Base-by-base conservation (phyloP, 2,329 filamentous ascomycete species). In the Diplodia seriata region DNA sequence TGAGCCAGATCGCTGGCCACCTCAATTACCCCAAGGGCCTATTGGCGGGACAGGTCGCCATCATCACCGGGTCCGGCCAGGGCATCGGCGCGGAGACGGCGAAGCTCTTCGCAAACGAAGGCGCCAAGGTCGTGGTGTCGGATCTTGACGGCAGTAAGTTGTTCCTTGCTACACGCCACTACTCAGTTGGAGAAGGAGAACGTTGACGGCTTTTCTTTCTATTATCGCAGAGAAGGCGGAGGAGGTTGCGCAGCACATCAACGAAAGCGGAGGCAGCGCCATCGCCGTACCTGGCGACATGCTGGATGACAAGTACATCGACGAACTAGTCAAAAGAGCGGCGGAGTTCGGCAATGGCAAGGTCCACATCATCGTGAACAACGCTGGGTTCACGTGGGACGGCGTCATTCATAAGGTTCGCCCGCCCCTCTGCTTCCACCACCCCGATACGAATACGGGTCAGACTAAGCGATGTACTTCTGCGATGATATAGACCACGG, bases 371-470 rank as follows among this genome's bases (percentile, higher is more conserved):
- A 90, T 97, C 68, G 91, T 97, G 69, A 96, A 97, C 81, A 97
- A 97, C 77, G 93, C 93, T 0, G 93, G 92, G 51, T 96, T 92
- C 81, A 97, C 93, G 0, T 97, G 93, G 92, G 93, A 97, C 78
- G 93, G 90, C 7, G 92, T 96, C 49, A 93, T 96, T 72, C 92
- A 96, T 84, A 96, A 95, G 81, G 67, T 69, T 12, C 11, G 57
- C 9, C 8, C 11, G 2, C n/a, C 18, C 18, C 18, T 55, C 55
- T 40, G 36, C 43, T 49, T 11, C 20, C 26, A 29, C 26, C 33
- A 20, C 49, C 36, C 49, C 36, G 56, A 18, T 61, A n/a, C 15
- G 4, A 23, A 47, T 20, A 20, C 18, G n/a, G 43, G 18, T 47
- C 7, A 20, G 43, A 47, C 43, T 20, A 4, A 47, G 9, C 9